phyloP scores from a whole-genome alignment of 805 yeast genomes.

The Osmozyma mogii region DNA sequence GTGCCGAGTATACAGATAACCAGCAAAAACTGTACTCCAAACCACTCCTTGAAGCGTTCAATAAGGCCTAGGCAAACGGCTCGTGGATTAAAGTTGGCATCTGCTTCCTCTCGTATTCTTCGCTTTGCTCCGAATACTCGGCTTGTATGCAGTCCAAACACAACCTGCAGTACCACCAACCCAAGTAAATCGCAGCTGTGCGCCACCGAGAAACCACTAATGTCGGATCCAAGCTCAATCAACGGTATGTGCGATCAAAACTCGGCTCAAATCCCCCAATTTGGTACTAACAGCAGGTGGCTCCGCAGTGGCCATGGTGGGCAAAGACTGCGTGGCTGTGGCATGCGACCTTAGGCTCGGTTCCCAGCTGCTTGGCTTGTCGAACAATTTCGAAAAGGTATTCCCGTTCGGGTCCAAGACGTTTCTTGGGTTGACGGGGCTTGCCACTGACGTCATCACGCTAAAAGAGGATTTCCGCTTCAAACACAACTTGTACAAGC shows the following conservation, averaged over 20 bases:
- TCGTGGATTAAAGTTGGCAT: slow-evolving; percentile 3
- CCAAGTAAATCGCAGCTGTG: too few relatives aligned
- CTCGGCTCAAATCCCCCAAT: background rate
- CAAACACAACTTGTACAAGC: slow-evolving; percentile 80
- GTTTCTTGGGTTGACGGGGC: slow-evolving; percentile 86
- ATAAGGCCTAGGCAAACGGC: too few relatives aligned
- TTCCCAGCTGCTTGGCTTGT: slow-evolving; percentile 82
- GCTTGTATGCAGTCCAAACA: too few relatives aligned
- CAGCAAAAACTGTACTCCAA: too few relatives aligned
- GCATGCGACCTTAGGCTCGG: slow-evolving; percentile 95
- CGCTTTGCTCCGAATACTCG: background rate
- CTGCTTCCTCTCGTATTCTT: background rate
- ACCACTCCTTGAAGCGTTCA: too few relatives aligned
- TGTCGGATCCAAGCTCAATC: slow-evolving; percentile 76
- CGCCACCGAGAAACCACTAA: slow-evolving; percentile 1
- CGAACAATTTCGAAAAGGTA: slow-evolving; percentile 89
- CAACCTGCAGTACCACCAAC: too few relatives aligned
- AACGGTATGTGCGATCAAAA: slow-evolving; percentile 42
- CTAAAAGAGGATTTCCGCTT: slow-evolving; percentile 73
- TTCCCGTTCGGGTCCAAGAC: slow-evolving; percentile 75
- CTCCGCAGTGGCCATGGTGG: slow-evolving; percentile 96
- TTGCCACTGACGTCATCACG: slow-evolving; percentile 90
- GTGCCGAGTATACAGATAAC: too few relatives aligned
- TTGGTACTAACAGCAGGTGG: slow-evolving; percentile 52
- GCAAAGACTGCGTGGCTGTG: slow-evolving; percentile 96